Evolutionary conservation across 2,329 filamentous ascomycete species (phyloP).

Genomic region (Chaetothyriales sp.): DNA sequence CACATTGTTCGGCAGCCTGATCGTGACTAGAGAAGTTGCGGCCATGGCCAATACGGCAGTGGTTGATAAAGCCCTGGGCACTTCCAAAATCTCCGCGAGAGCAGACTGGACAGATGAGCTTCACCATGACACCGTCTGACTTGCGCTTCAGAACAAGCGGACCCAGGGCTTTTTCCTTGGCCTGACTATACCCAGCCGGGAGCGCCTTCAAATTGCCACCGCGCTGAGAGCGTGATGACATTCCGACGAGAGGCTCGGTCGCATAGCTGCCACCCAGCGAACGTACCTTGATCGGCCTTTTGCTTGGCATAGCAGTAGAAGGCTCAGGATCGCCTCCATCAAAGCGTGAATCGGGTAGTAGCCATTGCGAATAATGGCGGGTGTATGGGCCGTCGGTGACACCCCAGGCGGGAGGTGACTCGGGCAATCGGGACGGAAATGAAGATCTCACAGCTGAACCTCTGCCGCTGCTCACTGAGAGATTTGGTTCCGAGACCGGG

Average conservation of each 20-base stretch:
- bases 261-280: slow-evolving; percentile 24
- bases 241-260: slow-evolving; percentile 24
- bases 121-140: slow-evolving; percentile 69
- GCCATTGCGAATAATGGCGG: slow-evolving; percentile 89
- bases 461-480: slow-evolving; percentile 59
- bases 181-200: slow-evolving; percentile 54
- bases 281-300: slow-evolving; percentile 51
- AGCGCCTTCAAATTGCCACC: slow-evolving; percentile 52
- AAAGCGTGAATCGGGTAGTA: slow-evolving; percentile 77
- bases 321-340: slow-evolving; percentile 46
- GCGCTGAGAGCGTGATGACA: slow-evolving; percentile 50
- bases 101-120: slow-evolving; percentile 81
- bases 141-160: slow-evolving; percentile 75
- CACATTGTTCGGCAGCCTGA: slow-evolving; percentile 76
- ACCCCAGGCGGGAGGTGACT: slow-evolving; percentile 77
- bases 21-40: slow-evolving; percentile 93
- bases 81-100: slow-evolving; percentile 84
- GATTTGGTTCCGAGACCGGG: slow-evolving; percentile 51
- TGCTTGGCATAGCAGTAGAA: slow-evolving; percentile 18
- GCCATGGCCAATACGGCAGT: slow-evolving; percentile 90
- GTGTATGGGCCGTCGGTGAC: slow-evolving; percentile 86
- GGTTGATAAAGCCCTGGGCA: slow-evolving; percentile 98
- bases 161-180: slow-evolving; percentile 62
- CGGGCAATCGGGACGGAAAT: slow-evolving; percentile 32
- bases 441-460: slow-evolving; percentile 43